Evolutionary conservation across 257 asterid species (phyloP).

Genomic region (Leptodermis oblonga): DNA sequence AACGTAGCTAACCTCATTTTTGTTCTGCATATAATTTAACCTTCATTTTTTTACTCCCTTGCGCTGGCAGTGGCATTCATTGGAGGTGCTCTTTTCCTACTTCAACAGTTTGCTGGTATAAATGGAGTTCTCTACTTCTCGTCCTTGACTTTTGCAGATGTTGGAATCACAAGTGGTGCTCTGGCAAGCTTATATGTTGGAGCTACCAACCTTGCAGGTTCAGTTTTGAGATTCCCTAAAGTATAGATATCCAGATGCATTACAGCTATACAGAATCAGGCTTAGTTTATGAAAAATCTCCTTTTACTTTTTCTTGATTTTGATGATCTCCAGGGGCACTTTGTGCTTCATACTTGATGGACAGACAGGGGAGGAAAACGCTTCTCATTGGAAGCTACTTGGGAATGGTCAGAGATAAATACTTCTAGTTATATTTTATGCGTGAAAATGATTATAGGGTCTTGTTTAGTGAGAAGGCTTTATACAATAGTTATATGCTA

Average conservation of each 20-base stretch:
- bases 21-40: background rate
- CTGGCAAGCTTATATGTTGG: conserved; percentile 72
- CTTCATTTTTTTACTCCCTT: conserved; percentile 11
- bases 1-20: background rate
- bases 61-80: conserved; percentile 63
- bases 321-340: conserved; percentile 57
- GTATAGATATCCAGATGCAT: background rate
- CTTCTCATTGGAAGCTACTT: conserved; percentile 77
- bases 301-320: conserved; percentile 14
- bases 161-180: conserved; percentile 70
- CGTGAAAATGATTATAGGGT: background rate
- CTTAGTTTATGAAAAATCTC: background rate
- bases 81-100: conserved; percentile 77
- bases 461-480: background rate
- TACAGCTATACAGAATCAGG: background rate
- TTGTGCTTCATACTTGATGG: conserved; percentile 73
- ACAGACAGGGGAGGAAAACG: conserved; percentile 68
- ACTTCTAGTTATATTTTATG: background rate
- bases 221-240: conserved; percentile 6
- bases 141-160: conserved; percentile 74
- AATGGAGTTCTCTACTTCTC: conserved; percentile 88
- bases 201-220: conserved; percentile 74
- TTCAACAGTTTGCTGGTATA: conserved; percentile 84
- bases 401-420: conserved; percentile 61
- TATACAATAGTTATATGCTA: background rate